Evolutionary conservation across 1,284 basidiomycete species (phyloP).

Genomic region (Schizophyllum amplum): DNA sequence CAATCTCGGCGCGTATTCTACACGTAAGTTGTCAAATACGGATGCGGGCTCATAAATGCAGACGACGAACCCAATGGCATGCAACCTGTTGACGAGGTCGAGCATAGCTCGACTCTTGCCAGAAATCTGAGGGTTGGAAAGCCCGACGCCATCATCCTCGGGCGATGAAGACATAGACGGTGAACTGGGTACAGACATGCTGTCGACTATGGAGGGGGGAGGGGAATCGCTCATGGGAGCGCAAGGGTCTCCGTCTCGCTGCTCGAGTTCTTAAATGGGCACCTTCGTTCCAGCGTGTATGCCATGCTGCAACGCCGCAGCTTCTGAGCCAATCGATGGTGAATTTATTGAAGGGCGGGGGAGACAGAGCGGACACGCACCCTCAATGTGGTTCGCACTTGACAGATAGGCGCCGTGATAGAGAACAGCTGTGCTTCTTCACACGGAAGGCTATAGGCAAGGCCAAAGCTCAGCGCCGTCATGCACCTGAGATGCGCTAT

Average conservation of each 20-base stretch:
- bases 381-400: not conserved
- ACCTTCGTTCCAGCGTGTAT: not conserved
- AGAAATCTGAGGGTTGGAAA: slow-evolving; percentile 33
- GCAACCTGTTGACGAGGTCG: slow-evolving; percentile 31
- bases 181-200: too few relatives aligned
- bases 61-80: slow-evolving; percentile 41
- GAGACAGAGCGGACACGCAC: not conserved
- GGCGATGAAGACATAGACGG: not conserved
- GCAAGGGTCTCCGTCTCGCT: too few relatives aligned
- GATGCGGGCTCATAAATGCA: not conserved
- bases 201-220: not conserved
- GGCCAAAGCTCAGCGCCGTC: too few relatives aligned
- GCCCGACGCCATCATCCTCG: slow-evolving; percentile 28
- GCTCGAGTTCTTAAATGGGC: not conserved
- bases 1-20: slow-evolving; percentile 54
- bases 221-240: not conserved
- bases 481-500: too few relatives aligned
- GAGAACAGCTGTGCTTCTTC: too few relatives aligned
- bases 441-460: too few relatives aligned
- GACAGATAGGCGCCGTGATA: not conserved
- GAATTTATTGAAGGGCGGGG: not conserved
- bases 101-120: slow-evolving; percentile 7
- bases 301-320: not conserved
- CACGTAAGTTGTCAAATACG: not conserved
- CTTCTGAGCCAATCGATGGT: not conserved